phyloP scores from a whole-genome alignment of 2,329 filamentous ascomycete genomes.

The Phialophora macrospora region DNA sequence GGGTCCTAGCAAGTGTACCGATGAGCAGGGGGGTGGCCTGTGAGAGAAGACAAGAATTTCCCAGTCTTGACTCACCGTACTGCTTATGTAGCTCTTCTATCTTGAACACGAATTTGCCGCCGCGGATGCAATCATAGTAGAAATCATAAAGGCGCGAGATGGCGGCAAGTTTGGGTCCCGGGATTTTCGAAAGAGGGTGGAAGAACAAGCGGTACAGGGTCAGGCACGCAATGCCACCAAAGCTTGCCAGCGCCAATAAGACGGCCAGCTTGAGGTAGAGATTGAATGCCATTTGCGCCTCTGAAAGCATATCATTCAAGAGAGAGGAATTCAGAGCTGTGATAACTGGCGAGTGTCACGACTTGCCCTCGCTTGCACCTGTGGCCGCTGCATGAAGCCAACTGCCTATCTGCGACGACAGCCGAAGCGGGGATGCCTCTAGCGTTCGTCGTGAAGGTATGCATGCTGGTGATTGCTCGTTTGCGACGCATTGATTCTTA shows the following conservation, averaged over 20 bases:
- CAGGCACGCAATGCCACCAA: slow-evolving; percentile 37
- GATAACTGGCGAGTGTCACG: background rate
- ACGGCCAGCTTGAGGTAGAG: slow-evolving; percentile 17
- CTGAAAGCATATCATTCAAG: background rate
- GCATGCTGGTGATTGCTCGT: background rate
- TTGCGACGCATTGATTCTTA: background rate
- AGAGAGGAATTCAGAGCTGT: background rate
- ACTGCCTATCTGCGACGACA: slow-evolving; percentile 11
- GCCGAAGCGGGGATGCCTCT: background rate
- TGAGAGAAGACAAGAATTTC: background rate
- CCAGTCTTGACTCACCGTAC: slow-evolving; percentile 43
- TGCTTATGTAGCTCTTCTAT: slow-evolving; percentile 45
- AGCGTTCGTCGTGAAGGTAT: too few relatives aligned
- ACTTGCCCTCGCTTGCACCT: background rate
- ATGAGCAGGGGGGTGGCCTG: background rate
- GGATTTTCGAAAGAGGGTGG: slow-evolving; percentile 34
- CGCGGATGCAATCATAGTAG: slow-evolving; percentile 41
- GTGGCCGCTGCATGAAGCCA: slow-evolving; percentile 7
- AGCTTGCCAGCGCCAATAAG: slow-evolving; percentile 14
- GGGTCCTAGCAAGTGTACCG: slow-evolving; percentile 43
- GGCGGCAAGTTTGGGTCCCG: slow-evolving; percentile 35
- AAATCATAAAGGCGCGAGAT: slow-evolving; percentile 46
- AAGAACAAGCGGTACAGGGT: slow-evolving; percentile 37
- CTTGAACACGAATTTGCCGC: slow-evolving; percentile 45
- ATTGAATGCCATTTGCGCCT: slow-evolving; percentile 19